These are phyloP conservation scores for Malania oleifera DNA, from an alignment of 164 flowering plant species.

Conservation along the genomic window DNA sequence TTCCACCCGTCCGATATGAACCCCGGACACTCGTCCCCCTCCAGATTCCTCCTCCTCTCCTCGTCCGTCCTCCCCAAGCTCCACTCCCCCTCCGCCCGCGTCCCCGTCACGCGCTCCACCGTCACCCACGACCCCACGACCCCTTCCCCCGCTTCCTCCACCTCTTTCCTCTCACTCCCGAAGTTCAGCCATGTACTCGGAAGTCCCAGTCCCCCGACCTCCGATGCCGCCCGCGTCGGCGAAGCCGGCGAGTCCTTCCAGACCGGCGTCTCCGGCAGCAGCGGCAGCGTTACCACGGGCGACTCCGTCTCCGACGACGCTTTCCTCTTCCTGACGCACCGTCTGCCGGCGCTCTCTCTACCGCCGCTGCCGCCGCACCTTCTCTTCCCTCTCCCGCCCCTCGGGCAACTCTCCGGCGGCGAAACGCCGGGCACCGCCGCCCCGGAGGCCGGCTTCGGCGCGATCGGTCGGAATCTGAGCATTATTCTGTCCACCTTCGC, in stretches of 20 bases:
- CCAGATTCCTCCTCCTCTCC: conserved; percentile 43
- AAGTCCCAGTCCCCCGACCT: too few relatives aligned
- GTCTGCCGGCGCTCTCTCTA: too few relatives aligned
- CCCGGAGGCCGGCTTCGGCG: conserved; percentile 58
- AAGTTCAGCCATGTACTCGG: conserved; percentile 41
- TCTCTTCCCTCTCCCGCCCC: conserved; percentile 34
- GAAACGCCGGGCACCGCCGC: conserved; percentile 28
- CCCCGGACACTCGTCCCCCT: conserved; percentile 75
- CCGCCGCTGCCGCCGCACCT: conserved; percentile 22
- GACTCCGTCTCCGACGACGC: not conserved
- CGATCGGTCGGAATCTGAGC: conserved; percentile 80
- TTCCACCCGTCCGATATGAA: conserved; percentile 58
- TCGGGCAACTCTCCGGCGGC: conserved; percentile 16
- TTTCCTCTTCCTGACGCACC: not conserved
- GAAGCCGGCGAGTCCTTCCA: conserved; percentile 26
- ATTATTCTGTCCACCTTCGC: conserved; percentile 56
- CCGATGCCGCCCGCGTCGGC: not conserved
- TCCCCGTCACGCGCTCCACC: conserved; percentile 60
- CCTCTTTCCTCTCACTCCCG: conserved; percentile 3
- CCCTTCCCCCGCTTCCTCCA: conserved; percentile 18
- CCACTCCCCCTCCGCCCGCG: too few relatives aligned
- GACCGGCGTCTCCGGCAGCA: conserved; percentile 62
- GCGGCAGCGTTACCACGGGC: conserved; percentile 44
- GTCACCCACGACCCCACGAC: conserved; percentile 55
- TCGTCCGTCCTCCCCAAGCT: conserved; percentile 51